Evolutionary conservation across 768 basidiomycete species (phyloP), one percentile per base, ranked within the genome.

Genomic region (Dacryopinax spathularia): DNA sequence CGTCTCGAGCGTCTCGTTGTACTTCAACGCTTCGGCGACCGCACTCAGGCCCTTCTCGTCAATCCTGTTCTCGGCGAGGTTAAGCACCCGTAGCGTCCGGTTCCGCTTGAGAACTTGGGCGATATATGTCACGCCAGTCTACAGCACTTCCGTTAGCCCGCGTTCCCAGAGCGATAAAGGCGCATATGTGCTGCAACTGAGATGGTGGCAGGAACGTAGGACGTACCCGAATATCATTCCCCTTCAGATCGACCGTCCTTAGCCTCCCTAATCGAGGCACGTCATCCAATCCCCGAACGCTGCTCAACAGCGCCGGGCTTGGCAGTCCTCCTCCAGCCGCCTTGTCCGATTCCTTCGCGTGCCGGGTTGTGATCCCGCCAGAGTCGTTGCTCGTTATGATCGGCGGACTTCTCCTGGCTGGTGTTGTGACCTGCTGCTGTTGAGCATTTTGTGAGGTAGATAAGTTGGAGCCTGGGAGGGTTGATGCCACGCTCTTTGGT

Each of bases 81-180:
- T 98, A 27, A 97, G 79, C 4, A 97, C 86, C 74, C 95, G 96
- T 43, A 98, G 78, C 2, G 95, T 97, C 43, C 93, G 79, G 73
- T 99, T 98, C 35, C 95, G 86, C 72, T 98, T 98, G 66, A 98
- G 77, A 0, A 98, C 95, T 74, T 98, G 94, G 0, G 93, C 87
- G 59, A 98, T 83, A 70, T 96, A 97, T 0, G 82, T 83, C 34
- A 97, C 86, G 0, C 95, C 94, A 41, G 74, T 82, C 81, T 83
- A 65, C 15, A 43, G 39, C 33, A 3, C 25, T 65, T 33, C 36
- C 18, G 64, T 15, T 33, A 48, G 41, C 37, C 3, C 27, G 15
- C 62, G 41, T 10, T 12, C 6, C n/a, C 3, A 15, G 29, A 12
- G 34, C 10, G 5, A 31, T 22, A 41, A 33, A 35, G 13, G 6